Base-by-base conservation (phyloP, 2,329 filamentous ascomycete genomes). In the Hansfordia pulvinata region DNA sequence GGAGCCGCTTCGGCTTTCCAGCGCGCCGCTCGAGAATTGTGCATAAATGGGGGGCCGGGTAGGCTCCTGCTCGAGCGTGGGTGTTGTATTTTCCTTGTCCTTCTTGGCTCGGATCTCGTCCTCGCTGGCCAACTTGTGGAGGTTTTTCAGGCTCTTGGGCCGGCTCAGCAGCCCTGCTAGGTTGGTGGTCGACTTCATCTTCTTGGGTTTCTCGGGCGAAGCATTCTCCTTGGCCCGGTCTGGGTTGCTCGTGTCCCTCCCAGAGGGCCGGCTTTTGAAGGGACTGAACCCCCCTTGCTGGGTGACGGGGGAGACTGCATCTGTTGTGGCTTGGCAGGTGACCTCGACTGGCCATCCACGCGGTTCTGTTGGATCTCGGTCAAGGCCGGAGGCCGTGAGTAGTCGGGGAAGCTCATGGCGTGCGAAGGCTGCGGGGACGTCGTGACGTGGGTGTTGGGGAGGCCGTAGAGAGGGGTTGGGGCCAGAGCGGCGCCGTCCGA, bases 31-130 rank as follows among this genome's bases (percentile, higher is more conserved):
- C 23, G 58, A 54, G 46, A 88, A 90, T 42, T 90, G 77, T 10
- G 80, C 71, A 62, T 82, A 93, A 30, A 88, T 85, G 14, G 86
- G 84, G 2, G 79, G 73, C 11, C 68, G 61, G 8, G 53, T 41
- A 13, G 53, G 43, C 26, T 57, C 53, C 20, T 56, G 53, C 10
- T 50, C 46, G 6, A 51, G 42, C 9, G 56, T 46, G 4, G 81
- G 82, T 17, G 69, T 76, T 28, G 64, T 67, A 47, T 93, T 93
- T 52, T 93, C 85, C 53, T 93, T 93, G 49, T 88, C 76, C 41
- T 69, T 76, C 16, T 50, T 52, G 20, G 54, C 50, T 20, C 57
- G 60, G 14, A 58, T 51, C 28, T 63, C 58, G 6, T 71, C 66
- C 9, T 70, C 66, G 18, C 54, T 54, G 10, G 48, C 47, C 24